Base-by-base conservation (phyloP, 2,329 filamentous ascomycete species). In the Paecilomyces niveus region DNA sequence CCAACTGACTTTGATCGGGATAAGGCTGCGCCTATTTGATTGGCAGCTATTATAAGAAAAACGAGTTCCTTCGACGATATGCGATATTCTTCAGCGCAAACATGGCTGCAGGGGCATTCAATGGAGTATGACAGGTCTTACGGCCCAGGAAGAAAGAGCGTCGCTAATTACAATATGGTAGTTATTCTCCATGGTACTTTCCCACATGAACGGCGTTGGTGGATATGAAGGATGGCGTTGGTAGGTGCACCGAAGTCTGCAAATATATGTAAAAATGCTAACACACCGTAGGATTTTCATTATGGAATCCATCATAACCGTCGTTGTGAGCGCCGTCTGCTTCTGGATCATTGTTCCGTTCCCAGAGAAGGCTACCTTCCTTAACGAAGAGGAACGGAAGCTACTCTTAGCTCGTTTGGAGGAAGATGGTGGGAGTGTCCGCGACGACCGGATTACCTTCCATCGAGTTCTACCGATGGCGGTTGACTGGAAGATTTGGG, bases 61-160 rank as follows among this genome's bases (percentile, higher is more conserved):
- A 76, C 61, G 75, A 78, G 61, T 70, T 77, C 7, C 72, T 77
- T 61, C 73, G 72, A 67, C 70, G 74, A 29, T 65, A 74, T 52
- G 74, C 72, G 1, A 67, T 77, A 22, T 76, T 77, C 64, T 78
- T 75, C 64, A 69, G 70, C 29, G 72, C 74, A 0, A 69, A 70
- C 31, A 76, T 76, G 50, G 67, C 76, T 31, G 75, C 75, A 8
- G 73, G 74, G 11, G 74, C 71, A 8, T 75, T 78, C 53, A 71
- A 74, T 26, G 76, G 76, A 15, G 69, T 72, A 64, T 39, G 68
- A 33, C 65, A 29, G 24, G 18, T 55, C 8, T 1, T 54, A 13
- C 3, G 2, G 10, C 6, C 8, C 22, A 13, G 29, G 50, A 26
- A n/a, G 21, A 53, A 7, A 50, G 15, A 8, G 1, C n/a, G 15